Evolutionary conservation across 139 green algal genomes (phyloP), one percentile per base, ranked within the genome.

Genomic region (Chlorella sp.): DNA sequence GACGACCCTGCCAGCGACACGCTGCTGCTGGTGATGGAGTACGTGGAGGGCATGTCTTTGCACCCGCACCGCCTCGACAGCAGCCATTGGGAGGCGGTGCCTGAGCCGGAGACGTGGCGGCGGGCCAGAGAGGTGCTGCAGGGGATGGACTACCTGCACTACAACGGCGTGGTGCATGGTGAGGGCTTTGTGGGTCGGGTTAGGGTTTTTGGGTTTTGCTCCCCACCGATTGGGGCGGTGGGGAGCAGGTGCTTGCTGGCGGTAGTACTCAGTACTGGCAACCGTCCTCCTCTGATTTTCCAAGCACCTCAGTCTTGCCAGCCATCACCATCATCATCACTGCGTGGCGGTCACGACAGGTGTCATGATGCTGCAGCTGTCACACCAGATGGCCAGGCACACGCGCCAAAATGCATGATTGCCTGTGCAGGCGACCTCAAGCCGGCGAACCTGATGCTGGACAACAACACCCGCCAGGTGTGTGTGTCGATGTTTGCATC

Each of bases 61-160:
- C 67, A 51, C 30, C 70, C 60, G 5, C 6, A 62, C 33, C 42
- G 49, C n/a, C 49, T 14, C 5, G 67, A 30, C 31, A 35, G 10
- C 5, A 14, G 1, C 35, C 62, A 51, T 17, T 79, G 77, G 77
- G 33, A 79, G 64, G 62, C 69, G 26, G 31, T 83, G 35, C 55
- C 55, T 31, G 77, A 83, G 63, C 51, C 24, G 29, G 63, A 74
- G 30, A 64, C 74, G 31, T 77, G 77, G 69, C 35, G 65, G 5
- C 72, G 74, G 30, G 63, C 77, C 20, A 59, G 78, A 17, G 73
- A 85, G 35, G 74, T 84, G 23, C 61, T 74, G 2, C 67, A 81
- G 74, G 86, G 86, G 20, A 79, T 91, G 68, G 82, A 89, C 42
- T 89, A 89, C 77, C 73, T 91, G 35, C 72, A 77, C 64, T 59